Percentiles rank a stretch among this genome's conserved stretches.
Conservation (phyloP, 2,329 filamentous ascomycete species). For the Nothophaeocryptopus gaeumannii region DNA sequence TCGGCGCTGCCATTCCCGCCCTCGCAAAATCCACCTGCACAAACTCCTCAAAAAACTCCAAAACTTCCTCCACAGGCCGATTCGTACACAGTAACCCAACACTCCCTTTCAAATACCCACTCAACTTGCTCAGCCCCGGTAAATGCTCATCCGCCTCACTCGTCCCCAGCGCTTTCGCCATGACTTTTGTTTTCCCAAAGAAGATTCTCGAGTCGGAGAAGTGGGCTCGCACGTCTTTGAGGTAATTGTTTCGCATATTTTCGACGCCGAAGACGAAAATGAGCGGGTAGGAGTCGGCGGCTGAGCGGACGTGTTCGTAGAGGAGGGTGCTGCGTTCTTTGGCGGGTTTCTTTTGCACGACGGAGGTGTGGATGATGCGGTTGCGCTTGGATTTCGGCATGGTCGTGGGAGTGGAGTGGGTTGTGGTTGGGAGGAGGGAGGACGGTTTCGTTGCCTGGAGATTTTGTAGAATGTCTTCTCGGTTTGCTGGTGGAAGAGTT, state of each 20-base stretch:
- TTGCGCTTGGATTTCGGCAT: slow-evolving; percentile 98
- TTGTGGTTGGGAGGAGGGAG: too few relatives aligned
- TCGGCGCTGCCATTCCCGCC: slow-evolving; percentile 71
- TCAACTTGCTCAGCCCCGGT: slow-evolving; percentile 69
- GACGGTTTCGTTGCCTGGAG: too few relatives aligned
- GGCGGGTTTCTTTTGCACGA: slow-evolving; percentile 82
- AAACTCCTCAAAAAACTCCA: slow-evolving; percentile 69
- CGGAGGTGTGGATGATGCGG: slow-evolving; percentile 83
- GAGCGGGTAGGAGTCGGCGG: slow-evolving; percentile 79
- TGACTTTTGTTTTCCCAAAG: slow-evolving; percentile 99
- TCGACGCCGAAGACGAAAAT: slow-evolving; percentile 92
- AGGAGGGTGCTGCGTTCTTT: slow-evolving; percentile 85
- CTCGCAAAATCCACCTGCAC: slow-evolving; percentile 84
- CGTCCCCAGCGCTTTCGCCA: slow-evolving; percentile 87
- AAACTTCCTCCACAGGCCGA: slow-evolving; percentile 64
- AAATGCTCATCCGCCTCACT: slow-evolving; percentile 70
- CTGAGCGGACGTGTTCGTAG: slow-evolving; percentile 82
- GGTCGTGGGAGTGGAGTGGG: slow-evolving; percentile 30
- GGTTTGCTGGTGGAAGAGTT: too few relatives aligned
- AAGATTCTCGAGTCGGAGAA: slow-evolving; percentile 86
- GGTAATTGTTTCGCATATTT: slow-evolving; percentile 96
- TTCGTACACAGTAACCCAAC: slow-evolving; percentile 91
- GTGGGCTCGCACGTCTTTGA: slow-evolving; percentile 85
- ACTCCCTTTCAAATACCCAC: slow-evolving; percentile 69
- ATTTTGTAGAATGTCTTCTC: too few relatives aligned